Evolutionary conservation across 495 filamentous ascomycete species (phyloP), one percentile per base, ranked within the genome.

Genomic region (Aspergillus indologenus): DNA sequence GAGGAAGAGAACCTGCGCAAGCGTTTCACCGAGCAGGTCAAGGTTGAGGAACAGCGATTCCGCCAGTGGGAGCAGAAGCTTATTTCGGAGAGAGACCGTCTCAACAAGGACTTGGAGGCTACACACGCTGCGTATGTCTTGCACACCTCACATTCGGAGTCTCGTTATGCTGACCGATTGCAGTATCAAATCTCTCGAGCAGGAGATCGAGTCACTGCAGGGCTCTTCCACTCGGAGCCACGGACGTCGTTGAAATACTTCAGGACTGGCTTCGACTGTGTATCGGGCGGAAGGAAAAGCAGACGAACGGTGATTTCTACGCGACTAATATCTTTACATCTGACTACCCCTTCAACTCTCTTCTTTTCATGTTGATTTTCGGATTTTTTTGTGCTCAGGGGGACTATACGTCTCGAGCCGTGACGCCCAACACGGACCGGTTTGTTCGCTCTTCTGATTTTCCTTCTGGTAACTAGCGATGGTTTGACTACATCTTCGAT

Each of bases 41-140:
- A 98, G 87, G 90, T 97, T 68, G 94, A 98, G 81, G 94, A 98
- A 78, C 90, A 96, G 77, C 86, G 94, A 56, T 98, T 98, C 87
- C 84, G 95, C 75, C 87, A 94, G 81, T 98, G 94, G 94, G 94
- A 98, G 81, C 95, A 98, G 85, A 98, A 98, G 82, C 87, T 98
- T 73, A 98, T 98, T 63, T 85, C 90, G 50, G 94, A 98, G 84
- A 86, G 94, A 69, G 94, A 98, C 75, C 89, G 94, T 65, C 84
- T 98, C 76, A 98, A 98, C 84, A 98, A 98, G 84, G 94, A 98
- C 71, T 82, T 98, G 70, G 94, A 98, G 81, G 88, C 87, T 72
- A 97, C 92, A 48, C 94, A 98, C 64, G 94, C 95, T 73, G 88
- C 90, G 84, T 87, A 86, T 66, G 83, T 80, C 60, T 45, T 44